A percentile compares a stretch with the other conserved stretches of the same genome.
Conservation (phyloP, 176 grass and related monocot genomes). For the Saccharum spontaneum region DNA sequence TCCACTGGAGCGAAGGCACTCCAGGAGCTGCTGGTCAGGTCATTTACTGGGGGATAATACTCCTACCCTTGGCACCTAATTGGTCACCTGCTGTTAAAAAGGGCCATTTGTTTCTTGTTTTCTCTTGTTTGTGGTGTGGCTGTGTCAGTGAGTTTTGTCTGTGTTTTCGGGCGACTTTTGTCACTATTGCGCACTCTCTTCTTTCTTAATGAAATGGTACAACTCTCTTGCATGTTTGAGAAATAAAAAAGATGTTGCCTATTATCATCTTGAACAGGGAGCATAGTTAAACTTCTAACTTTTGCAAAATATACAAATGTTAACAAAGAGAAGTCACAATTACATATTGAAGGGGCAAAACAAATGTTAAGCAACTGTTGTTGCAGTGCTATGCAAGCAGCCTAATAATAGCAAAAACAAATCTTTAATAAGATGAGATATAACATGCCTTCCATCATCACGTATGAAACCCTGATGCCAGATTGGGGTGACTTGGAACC, state of each 20-base stretch:
- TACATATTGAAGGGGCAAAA: not conserved
- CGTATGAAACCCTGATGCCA: slow-evolving; percentile 92
- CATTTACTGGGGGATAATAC: not conserved
- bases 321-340: not conserved
- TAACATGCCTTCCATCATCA: slow-evolving; percentile 82
- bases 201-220: not conserved
- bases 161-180: not conserved
- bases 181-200: not conserved
- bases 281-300: not conserved
- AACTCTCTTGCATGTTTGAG: not conserved
- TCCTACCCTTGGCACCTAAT: not conserved
- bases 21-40: not conserved
- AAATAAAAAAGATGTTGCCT: not conserved
- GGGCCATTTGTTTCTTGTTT: not conserved
- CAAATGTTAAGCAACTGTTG: not conserved
- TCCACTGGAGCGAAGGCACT: not conserved
- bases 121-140: not conserved
- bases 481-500: slow-evolving; percentile 89
- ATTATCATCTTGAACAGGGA: not conserved
- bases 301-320: not conserved
- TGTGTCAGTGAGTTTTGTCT: not conserved
- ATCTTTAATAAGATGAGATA: slow-evolving; percentile 14
- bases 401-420: slow-evolving; percentile 12
- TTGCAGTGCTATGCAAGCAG: not conserved
- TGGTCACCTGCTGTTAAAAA: not conserved